phyloP scores from a whole-genome alignment of 2,329 filamentous ascomycete species.

The Dactylellina leptospora region DNA sequence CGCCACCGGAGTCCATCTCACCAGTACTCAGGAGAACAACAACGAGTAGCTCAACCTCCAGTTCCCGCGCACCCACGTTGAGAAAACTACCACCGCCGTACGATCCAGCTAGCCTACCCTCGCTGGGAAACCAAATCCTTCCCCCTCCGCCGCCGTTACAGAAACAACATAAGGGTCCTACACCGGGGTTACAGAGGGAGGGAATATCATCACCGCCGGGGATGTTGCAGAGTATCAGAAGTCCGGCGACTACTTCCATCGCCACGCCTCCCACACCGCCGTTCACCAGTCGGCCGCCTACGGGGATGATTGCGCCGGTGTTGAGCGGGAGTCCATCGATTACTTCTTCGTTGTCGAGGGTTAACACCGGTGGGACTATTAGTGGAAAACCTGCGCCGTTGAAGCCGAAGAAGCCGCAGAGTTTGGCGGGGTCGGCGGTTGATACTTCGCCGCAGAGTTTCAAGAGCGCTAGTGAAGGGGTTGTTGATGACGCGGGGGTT shows the following conservation, averaged over 20 bases:
- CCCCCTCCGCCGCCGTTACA: slow-evolving; percentile 58
- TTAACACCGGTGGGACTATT: too few species aligned
- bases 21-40: slow-evolving; percentile 61
- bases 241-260: slow-evolving; percentile 55
- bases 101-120: slow-evolving; percentile 64
- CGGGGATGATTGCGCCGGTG: too few species aligned
- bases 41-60: slow-evolving; percentile 60
- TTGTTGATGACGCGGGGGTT: slow-evolving; percentile 31
- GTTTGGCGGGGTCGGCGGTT: slow-evolving; percentile 13
- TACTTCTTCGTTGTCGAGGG: slow-evolving; percentile 14
- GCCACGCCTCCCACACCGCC: slow-evolving; percentile 53
- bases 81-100: slow-evolving; percentile 67
- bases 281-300: too few species aligned
- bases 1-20: slow-evolving; percentile 66
- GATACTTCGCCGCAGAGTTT: slow-evolving; percentile 46
- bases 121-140: slow-evolving; percentile 62
- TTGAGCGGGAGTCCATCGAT: slow-evolving; percentile 36
- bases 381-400: slow-evolving; percentile 29
- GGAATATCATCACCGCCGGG: slow-evolving; percentile 60
- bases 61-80: slow-evolving; percentile 62
- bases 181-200: slow-evolving; percentile 55
- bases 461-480: slow-evolving; percentile 24
- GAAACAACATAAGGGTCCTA: slow-evolving; percentile 26
- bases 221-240: slow-evolving; percentile 61
- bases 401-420: slow-evolving; percentile 43